Conservation (phyloP, 148 eudicot genomes). For the Fagopyrum homotropicum region DNA sequence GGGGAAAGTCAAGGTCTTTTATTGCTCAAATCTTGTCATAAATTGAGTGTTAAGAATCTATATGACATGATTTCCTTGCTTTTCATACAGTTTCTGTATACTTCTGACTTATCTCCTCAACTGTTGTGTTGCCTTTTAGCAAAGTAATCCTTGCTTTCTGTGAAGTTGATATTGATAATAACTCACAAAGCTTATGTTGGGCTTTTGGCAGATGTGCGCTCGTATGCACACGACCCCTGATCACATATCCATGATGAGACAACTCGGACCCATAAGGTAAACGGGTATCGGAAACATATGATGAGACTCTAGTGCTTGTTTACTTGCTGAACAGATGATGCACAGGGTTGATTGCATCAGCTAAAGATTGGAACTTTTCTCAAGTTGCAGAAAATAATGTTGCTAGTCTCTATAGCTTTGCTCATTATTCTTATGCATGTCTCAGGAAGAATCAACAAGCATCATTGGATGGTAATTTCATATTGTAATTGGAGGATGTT, state of each 20-base stretch:
- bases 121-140: background rate
- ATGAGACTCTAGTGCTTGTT: background rate
- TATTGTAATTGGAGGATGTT: background rate
- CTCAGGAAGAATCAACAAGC: background rate
- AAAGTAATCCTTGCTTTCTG: background rate
- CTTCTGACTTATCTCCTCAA: background rate
- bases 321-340: background rate
- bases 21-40: conserved; percentile 5
- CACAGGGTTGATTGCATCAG: background rate
- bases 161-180: background rate
- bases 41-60: conserved; percentile 6
- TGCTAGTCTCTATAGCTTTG: background rate
- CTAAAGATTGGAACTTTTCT: background rate
- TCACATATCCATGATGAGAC: no score
- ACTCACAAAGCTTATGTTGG: no score
- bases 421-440: background rate
- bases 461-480: conserved; percentile 1
- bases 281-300: no score
- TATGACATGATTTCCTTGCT: background rate
- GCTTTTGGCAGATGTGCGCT: no score
- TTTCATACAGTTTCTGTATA: background rate
- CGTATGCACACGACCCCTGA: no score
- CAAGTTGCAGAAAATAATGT: conserved; percentile 18
- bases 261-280: no score
- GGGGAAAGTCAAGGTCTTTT: conserved; percentile 22